These are phyloP conservation scores for Pseudogymnoascus sp. DNA, from an alignment of 2,329 filamentous ascomycete species.

Conservation along the genomic window DNA sequence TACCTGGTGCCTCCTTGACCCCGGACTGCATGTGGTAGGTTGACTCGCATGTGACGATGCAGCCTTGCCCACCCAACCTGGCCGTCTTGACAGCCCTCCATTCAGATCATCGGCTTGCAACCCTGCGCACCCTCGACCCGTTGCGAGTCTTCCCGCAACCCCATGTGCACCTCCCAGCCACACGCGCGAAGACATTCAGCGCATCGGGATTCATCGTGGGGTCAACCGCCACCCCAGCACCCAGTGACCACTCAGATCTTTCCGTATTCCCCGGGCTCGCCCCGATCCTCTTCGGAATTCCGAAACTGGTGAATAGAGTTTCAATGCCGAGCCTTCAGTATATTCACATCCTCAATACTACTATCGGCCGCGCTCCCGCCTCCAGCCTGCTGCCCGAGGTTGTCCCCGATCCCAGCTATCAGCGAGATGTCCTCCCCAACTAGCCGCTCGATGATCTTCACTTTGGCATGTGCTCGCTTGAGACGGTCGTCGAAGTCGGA, in stretches of 20 bases:
- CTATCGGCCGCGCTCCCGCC: slow-evolving; percentile 29
- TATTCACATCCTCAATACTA: slow-evolving; percentile 39
- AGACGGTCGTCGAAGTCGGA: slow-evolving; percentile 85
- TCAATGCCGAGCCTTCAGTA: slow-evolving; percentile 29
- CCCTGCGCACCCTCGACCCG: background rate
- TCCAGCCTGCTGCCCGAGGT: slow-evolving; percentile 2
- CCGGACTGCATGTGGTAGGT: background rate
- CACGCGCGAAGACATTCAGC: background rate
- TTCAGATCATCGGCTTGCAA: background rate
- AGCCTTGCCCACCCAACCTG: slow-evolving; percentile 1
- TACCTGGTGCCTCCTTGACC: background rate
- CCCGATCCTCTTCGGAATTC: background rate
- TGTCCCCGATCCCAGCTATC: slow-evolving; percentile 13
- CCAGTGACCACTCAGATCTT: background rate
- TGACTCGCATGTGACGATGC: slow-evolving; percentile 4
- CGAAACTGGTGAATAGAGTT: background rate
- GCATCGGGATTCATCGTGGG: background rate
- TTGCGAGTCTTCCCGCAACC: background rate
- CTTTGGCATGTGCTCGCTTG: slow-evolving; percentile 74
- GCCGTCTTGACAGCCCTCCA: background rate
- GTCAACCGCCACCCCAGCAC: background rate
- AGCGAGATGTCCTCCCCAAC: slow-evolving; percentile 37
- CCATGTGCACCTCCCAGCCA: background rate
- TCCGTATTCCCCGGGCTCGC: background rate
- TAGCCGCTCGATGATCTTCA: slow-evolving; percentile 74